Conservation (phyloP, 75 land plant species). For the Larix kaempferi region DNA sequence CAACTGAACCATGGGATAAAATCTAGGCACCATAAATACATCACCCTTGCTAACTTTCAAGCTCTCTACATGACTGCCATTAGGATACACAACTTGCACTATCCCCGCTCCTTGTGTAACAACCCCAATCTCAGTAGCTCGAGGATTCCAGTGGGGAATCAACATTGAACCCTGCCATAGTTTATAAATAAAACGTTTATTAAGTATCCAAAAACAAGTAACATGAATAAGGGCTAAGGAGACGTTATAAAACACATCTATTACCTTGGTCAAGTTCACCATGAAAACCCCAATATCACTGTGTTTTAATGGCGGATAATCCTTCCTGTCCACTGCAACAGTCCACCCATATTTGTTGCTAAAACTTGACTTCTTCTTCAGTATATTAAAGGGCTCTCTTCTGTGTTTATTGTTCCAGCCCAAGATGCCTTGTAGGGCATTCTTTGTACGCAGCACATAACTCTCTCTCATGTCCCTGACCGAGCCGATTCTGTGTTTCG, state of each 20-base stretch:
- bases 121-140: slow-evolving; percentile 60
- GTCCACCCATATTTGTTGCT: slow-evolving; percentile 73
- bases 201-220: no score
- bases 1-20: slow-evolving; percentile 72
- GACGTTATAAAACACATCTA: no score
- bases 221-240: no score
- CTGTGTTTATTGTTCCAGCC: slow-evolving; percentile 18
- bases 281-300: slow-evolving; percentile 52
- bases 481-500: slow-evolving; percentile 1
- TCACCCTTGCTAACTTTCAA: slow-evolving; percentile 55
- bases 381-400: slow-evolving; percentile 40
- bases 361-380: slow-evolving; percentile 45
- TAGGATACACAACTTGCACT: slow-evolving; percentile 53
- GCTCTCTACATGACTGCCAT: slow-evolving; percentile 11
- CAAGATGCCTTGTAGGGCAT: slow-evolving; percentile 13
- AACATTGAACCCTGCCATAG: slow-evolving; percentile 58
- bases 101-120: slow-evolving; percentile 55
- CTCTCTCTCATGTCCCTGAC: slow-evolving; percentile 19
- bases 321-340: slow-evolving; percentile 29
- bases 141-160: slow-evolving; percentile 84
- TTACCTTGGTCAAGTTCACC: slow-evolving; percentile 68
- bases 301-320: slow-evolving; percentile 27
- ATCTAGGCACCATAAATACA: slow-evolving; percentile 60
- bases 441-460: not conserved
- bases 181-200: no score